These are phyloP conservation scores for Aspergillus cejpii DNA, from an alignment of 2,329 filamentous ascomycete species.

Conservation along the genomic window DNA sequence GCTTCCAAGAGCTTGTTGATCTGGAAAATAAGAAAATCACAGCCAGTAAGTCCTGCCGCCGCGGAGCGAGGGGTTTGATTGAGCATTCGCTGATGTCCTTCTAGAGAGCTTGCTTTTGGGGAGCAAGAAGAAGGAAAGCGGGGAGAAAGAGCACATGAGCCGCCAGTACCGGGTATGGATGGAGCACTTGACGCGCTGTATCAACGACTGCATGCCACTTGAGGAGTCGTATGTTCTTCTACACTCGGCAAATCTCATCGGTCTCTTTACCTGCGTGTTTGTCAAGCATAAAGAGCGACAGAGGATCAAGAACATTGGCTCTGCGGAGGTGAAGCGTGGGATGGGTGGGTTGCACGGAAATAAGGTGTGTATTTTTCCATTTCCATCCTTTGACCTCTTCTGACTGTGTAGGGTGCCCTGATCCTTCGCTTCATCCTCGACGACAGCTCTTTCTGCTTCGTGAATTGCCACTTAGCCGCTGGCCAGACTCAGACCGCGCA, in stretches of 20 bases:
- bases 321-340: slow-evolving; percentile 84
- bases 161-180: slow-evolving; percentile 96
- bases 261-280: slow-evolving; percentile 92
- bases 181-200: slow-evolving; percentile 72
- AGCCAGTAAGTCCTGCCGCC: slow-evolving; percentile 55
- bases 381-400: neutral
- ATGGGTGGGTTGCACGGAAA: slow-evolving; percentile 95
- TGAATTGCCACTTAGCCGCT: slow-evolving; percentile 95
- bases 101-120: slow-evolving; percentile 73
- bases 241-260: slow-evolving; percentile 83
- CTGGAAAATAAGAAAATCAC: slow-evolving; percentile 95
- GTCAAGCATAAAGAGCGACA: slow-evolving; percentile 72
- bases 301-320: slow-evolving; percentile 69
- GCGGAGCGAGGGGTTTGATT: neutral
- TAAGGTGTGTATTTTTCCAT: slow-evolving; percentile 51
- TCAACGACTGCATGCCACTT: slow-evolving; percentile 75
- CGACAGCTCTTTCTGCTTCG: slow-evolving; percentile 88
- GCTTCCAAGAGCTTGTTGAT: slow-evolving; percentile 97
- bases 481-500: slow-evolving; percentile 85
- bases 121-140: slow-evolving; percentile 72
- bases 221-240: slow-evolving; percentile 76
- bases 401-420: slow-evolving; percentile 59
- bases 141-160: slow-evolving; percentile 80
- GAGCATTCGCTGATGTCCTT: slow-evolving; percentile 22
- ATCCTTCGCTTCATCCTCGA: slow-evolving; percentile 88